Evolutionary conservation across 495 filamentous ascomycete genomes (phyloP).

Genomic region (Penicillium silybi): DNA sequence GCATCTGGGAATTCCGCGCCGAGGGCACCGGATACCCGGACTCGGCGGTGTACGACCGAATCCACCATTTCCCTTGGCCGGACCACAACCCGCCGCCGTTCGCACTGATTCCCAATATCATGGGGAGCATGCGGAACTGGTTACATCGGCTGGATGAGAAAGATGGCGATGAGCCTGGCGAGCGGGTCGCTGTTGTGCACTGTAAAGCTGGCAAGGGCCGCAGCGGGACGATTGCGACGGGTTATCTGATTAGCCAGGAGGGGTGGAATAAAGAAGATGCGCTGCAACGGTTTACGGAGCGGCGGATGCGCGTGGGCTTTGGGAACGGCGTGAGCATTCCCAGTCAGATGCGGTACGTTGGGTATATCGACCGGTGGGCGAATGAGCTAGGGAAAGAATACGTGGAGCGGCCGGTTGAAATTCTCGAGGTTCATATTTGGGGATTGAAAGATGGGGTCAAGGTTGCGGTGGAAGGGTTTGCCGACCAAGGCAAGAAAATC

Average conservation of each 20-base stretch:
- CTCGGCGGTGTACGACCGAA: slow-evolving; percentile 73
- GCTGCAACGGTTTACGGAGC: slow-evolving; percentile 74
- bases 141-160: slow-evolving; percentile 50
- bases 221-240: slow-evolving; percentile 82
- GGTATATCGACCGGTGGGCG: slow-evolving; percentile 88
- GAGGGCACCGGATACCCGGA: slow-evolving; percentile 96
- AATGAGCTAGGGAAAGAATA: slow-evolving; percentile 68
- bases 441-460: slow-evolving; percentile 85
- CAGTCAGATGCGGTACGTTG: slow-evolving; percentile 81
- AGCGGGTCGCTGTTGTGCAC: slow-evolving; percentile 84
- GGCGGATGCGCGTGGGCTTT: slow-evolving; percentile 84
- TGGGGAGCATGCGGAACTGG: slow-evolving; percentile 89
- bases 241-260: slow-evolving; percentile 85
- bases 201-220: slow-evolving; percentile 97
- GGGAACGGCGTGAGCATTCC: slow-evolving; percentile 91
- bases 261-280: slow-evolving; percentile 81
- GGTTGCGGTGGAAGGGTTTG: slow-evolving; percentile 78
- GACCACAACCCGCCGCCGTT: slow-evolving; percentile 98
- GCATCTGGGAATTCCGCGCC: slow-evolving; percentile 95
- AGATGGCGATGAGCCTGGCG: slow-evolving; percentile 26
- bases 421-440: slow-evolving; percentile 87
- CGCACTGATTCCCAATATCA: slow-evolving; percentile 75
- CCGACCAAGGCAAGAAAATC: slow-evolving; percentile 82
- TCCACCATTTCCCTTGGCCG: slow-evolving; percentile 91
- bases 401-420: slow-evolving; percentile 76